Conservation (phyloP, 2,329 filamentous ascomycete genomes). For the Tympanopsis confertula region DNA sequence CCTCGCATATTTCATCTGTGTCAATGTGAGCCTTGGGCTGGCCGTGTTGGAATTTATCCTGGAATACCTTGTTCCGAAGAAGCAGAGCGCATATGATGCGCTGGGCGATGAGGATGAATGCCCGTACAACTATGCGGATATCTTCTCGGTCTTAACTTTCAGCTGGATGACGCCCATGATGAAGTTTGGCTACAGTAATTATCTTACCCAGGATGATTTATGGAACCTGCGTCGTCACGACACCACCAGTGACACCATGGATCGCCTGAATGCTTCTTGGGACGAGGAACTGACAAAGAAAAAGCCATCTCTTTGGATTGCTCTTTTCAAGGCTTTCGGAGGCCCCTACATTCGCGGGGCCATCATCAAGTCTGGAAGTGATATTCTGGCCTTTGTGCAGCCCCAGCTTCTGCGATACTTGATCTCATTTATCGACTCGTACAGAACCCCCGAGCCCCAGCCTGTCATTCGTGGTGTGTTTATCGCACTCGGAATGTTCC, state of each 20-base stretch:
- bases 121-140: constrained; percentile 52
- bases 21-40: constrained; percentile 46
- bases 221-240: constrained; percentile 62
- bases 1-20: constrained; percentile 51
- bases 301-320: constrained; percentile 59
- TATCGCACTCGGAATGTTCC: constrained; percentile 62
- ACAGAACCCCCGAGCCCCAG: constrained; percentile 41
- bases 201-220: constrained; percentile 61
- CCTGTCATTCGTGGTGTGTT: constrained; percentile 54
- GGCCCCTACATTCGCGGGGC: constrained; percentile 54
- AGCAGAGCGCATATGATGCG: constrained; percentile 56
- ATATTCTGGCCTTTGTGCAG: constrained; percentile 58
- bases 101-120: constrained; percentile 60
- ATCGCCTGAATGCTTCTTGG: constrained; percentile 48
- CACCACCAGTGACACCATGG: constrained; percentile 46
- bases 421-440: constrained; percentile 58
- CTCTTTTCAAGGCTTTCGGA: constrained; percentile 54
- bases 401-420: constrained; percentile 58
- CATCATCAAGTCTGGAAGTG: constrained; percentile 56
- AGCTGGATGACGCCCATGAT: constrained; percentile 72
- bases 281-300: constrained; percentile 46
- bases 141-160: constrained; percentile 66
- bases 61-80: constrained; percentile 61
- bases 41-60: constrained; percentile 49
- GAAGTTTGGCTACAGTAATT: constrained; percentile 63